phyloP scores from a whole-genome alignment of 371 early-diverging fungal species.

The Lichtheimia corymbifera region DNA sequence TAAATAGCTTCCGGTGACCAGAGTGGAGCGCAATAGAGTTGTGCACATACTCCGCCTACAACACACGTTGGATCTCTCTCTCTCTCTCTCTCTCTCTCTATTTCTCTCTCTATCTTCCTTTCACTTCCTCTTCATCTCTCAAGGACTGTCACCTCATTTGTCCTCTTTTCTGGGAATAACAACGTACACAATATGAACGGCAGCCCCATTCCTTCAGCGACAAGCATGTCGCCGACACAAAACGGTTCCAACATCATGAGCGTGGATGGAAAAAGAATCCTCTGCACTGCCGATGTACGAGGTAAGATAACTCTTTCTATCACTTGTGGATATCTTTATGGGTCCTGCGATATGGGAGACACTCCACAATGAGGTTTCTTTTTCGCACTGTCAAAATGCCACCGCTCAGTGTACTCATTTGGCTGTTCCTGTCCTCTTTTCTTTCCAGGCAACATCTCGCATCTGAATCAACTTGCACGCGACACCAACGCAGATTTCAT shows the following conservation, averaged over 20 bases:
- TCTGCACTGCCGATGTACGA: constrained; percentile 29
- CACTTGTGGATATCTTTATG: too few species aligned
- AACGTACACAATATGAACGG: constrained; percentile 21
- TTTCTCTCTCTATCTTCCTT: background rate
- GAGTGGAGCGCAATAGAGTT: too few species aligned
- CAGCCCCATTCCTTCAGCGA: constrained; percentile 28
- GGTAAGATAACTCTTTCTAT: constrained; percentile 12
- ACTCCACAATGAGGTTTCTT: background rate
- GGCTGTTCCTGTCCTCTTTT: background rate
- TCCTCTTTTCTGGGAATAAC: background rate
- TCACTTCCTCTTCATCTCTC: background rate
- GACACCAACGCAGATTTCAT: constrained; percentile 59
- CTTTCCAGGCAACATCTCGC: constrained; percentile 58
- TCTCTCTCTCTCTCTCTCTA: background rate
- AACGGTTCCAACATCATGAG: constrained; percentile 17
- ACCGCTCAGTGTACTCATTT: constrained; percentile 4
- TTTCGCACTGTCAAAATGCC: background rate
- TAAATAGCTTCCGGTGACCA: too few species aligned
- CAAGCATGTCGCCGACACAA: constrained; percentile 18
- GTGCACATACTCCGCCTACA: too few species aligned
- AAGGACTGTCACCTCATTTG: background rate
- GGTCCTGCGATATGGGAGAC: background rate
- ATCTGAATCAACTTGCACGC: constrained; percentile 63
- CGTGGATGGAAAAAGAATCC: constrained; percentile 25
- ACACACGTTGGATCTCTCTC: background rate